Base-by-base conservation (phyloP, 768 basidiomycete genomes). In the Erythrobasidium yunnanense region DNA sequence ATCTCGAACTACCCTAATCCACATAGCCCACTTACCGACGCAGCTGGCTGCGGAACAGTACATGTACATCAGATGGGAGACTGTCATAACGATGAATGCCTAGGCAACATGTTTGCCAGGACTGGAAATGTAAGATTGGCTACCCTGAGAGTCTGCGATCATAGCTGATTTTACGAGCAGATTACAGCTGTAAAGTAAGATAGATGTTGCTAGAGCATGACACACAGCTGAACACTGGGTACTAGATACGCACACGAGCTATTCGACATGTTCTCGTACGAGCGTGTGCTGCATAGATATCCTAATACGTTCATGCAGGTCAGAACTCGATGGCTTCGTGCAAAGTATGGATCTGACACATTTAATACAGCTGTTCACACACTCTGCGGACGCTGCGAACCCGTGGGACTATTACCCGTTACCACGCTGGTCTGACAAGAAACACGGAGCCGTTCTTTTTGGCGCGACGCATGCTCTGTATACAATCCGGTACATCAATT, bases 321-420 rank as follows among this genome's bases (percentile, higher is more conserved):
- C n/a, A 2, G 56, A 2, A 11, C 38, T n/a, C n/a, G n/a, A n/a
- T n/a, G n/a, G n/a, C n/a, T n/a, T 22, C 30, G 32, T 55, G 15
- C 4, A 20, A 4, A 3, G 3, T 32, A 32, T 7, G 4, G 11
- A 25, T 6, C 23, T 2, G 23, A 22, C 25, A 55, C 20, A 55
- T 32, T 27, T 55, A 15, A 17, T n/a, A 32, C 45, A 63, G 60
- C 47, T 63, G 4, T 63, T 51, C 27, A 51, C 60, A 15, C 45
- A 63, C 47, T 63, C 60, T 6, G 27, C 60, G 17, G 60, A 63
- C 22, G 60, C 60, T 33, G 60, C 60, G 2, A 63, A 63, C 42
- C 60, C 60, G 4, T 63, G 60, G 60, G 60, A 63, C 38, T 63
- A 63, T 49, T 63, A 49, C 22, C 60, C 60, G n/a, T 30, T 63